phyloP scores from a whole-genome alignment of 2,329 filamentous ascomycete genomes.

The Exserohilum rostratum region DNA sequence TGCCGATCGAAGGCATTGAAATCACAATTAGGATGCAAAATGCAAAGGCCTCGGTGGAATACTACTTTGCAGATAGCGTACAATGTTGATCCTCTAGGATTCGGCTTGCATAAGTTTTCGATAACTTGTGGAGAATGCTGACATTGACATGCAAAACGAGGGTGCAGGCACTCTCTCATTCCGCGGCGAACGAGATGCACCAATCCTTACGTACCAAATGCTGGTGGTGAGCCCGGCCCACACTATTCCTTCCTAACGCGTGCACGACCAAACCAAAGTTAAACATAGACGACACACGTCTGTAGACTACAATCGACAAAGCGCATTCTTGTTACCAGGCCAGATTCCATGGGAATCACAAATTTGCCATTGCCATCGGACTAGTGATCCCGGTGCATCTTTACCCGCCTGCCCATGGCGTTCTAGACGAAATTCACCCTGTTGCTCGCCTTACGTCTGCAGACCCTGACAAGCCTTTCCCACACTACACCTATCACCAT shows the following conservation, averaged over 20 bases:
- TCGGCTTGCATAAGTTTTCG: neutral
- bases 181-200: neutral
- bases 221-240: neutral
- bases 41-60: neutral
- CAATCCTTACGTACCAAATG: too few relatives aligned
- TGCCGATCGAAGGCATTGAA: neutral
- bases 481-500: neutral
- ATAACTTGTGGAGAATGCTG: neutral
- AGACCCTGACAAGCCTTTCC: neutral
- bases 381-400: neutral
- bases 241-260: neutral
- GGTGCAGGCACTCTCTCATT: neutral
- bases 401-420: conserved; percentile 2
- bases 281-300: too few relatives aligned
- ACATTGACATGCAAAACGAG: neutral
- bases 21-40: too few relatives aligned
- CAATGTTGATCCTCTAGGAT: neutral
- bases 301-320: too few relatives aligned
- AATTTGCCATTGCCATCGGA: neutral
- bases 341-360: neutral
- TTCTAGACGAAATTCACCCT: conserved; percentile 1
- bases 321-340: neutral
- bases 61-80: neutral
- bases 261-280: too few relatives aligned
- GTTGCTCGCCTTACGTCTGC: neutral